phyloP scores from a whole-genome alignment of 257 asterid genomes.

The Lantana camara region DNA sequence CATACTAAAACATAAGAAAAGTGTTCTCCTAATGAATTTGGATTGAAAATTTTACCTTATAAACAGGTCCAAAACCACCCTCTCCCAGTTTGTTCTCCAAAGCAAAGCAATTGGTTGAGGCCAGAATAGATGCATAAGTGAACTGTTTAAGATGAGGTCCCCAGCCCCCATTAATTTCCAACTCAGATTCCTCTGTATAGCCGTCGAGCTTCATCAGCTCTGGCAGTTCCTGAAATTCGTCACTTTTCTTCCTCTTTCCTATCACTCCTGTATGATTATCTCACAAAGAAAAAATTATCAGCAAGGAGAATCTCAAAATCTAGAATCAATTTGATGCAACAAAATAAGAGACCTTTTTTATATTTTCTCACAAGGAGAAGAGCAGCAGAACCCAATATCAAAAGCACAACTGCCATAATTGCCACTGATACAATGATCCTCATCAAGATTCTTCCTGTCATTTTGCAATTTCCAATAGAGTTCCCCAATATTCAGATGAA shows the following conservation, averaged over 20 bases:
- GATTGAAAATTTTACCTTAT: too few relatives aligned
- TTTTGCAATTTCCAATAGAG: neutral
- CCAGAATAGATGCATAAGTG: slow-evolving; percentile 30
- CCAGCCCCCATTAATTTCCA: too few relatives aligned
- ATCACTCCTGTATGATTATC: neutral
- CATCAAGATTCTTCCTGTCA: neutral
- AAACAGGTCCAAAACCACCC: too few relatives aligned
- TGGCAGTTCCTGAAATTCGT: neutral
- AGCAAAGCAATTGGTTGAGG: slow-evolving; percentile 41
- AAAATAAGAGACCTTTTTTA: slow-evolving; percentile 1
- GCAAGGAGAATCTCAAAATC: too few relatives aligned
- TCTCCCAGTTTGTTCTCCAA: slow-evolving; percentile 37
- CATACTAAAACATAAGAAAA: neutral
- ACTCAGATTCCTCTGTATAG: neutral
- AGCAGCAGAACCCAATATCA: neutral
- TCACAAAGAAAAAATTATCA: neutral
- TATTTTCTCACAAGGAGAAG: neutral
- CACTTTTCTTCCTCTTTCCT: slow-evolving; percentile 19
- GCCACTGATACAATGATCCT: neutral
- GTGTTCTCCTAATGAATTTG: neutral
- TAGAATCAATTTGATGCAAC: neutral
- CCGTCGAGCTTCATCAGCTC: slow-evolving; percentile 18
- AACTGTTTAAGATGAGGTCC: slow-evolving; percentile 32
- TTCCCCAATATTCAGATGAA: neutral
- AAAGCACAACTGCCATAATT: neutral